Evolutionary conservation across 202 grass and related monocot genomes (phyloP).

Genomic region (Digitaria exilis): DNA sequence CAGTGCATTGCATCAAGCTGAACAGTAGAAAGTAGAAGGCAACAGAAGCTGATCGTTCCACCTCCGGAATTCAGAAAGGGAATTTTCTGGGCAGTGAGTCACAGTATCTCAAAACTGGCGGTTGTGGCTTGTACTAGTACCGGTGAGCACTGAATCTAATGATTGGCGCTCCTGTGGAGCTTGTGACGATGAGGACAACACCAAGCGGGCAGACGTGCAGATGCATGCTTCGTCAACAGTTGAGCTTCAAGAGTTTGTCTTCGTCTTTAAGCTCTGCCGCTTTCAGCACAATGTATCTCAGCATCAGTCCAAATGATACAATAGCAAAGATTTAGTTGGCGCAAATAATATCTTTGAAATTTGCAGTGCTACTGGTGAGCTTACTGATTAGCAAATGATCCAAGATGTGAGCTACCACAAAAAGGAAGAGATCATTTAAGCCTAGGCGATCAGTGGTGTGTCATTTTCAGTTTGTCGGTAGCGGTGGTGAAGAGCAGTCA

Average conservation of each 20-base stretch:
- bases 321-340: neutral
- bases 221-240: neutral
- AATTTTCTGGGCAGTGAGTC: neutral
- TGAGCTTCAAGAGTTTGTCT: slow-evolving; percentile 12
- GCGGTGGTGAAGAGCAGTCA: neutral
- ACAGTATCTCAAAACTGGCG: neutral
- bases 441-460: neutral
- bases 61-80: neutral
- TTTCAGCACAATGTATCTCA: neutral
- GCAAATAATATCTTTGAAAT: slow-evolving; percentile 2
- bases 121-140: too few relatives aligned
- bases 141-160: slow-evolving; percentile 37
- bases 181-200: slow-evolving; percentile 14
- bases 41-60: neutral
- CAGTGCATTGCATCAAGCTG: neutral
- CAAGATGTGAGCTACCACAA: neutral
- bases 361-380: neutral
- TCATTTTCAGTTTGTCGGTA: slow-evolving; percentile 18
- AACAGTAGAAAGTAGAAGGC: neutral
- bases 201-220: slow-evolving; percentile 15
- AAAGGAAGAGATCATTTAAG: neutral
- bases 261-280: neutral
- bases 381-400: neutral
- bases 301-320: neutral
- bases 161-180: slow-evolving; percentile 33